Conservation (phyloP, 2,329 filamentous ascomycete genomes). For the Tolypocladium tropicale region DNA sequence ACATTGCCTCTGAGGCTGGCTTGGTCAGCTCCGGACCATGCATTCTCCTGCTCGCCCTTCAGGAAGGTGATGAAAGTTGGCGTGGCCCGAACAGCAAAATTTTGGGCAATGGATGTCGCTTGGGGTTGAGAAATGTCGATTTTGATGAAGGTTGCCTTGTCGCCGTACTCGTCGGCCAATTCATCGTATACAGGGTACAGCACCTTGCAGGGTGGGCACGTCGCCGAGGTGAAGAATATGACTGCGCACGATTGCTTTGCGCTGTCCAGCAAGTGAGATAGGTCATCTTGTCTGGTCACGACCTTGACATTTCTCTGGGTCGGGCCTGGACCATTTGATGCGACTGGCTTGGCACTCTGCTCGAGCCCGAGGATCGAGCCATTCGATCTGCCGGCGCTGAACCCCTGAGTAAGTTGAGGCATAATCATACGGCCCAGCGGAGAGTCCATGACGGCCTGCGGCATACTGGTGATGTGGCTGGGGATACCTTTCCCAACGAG, state of each 20-base stretch:
- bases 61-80: constrained; percentile 86
- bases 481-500: constrained; percentile 83
- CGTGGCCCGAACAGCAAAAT: constrained; percentile 63
- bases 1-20: constrained; percentile 60
- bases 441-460: constrained; percentile 73
- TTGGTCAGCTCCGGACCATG: constrained; percentile 71
- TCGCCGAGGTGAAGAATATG: constrained; percentile 87
- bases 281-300: constrained; percentile 35
- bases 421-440: constrained; percentile 83
- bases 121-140: constrained; percentile 62
- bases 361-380: constrained; percentile 45
- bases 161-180: constrained; percentile 61
- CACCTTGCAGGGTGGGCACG: constrained; percentile 73
- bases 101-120: constrained; percentile 51
- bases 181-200: constrained; percentile 76
- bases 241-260: constrained; percentile 62
- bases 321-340: neutral
- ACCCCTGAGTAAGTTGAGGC: constrained; percentile 51
- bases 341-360: constrained; percentile 19
- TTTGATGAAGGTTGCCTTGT: constrained; percentile 66
- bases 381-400: constrained; percentile 37
- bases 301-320: constrained; percentile 39
- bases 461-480: constrained; percentile 73
- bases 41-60: constrained; percentile 62
- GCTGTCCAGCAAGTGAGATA: constrained; percentile 32